Conservation (phyloP, 2,329 filamentous ascomycete species). For the Paraphoma chrysanthemicola region DNA sequence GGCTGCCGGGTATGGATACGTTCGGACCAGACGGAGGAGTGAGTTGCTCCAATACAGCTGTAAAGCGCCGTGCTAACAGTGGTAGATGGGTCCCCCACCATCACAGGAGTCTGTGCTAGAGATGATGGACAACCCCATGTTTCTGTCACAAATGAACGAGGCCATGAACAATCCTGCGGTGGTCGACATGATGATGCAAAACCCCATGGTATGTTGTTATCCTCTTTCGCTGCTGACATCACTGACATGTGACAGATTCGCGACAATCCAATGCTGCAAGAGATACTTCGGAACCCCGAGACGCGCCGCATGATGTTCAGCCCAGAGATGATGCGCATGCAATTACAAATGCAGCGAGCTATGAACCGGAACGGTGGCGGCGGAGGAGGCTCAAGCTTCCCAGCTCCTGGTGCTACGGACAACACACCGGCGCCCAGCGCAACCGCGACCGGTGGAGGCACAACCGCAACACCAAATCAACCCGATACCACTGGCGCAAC, state of each 20-base stretch:
- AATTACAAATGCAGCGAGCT: slow-evolving; percentile 78
- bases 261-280: slow-evolving; percentile 84
- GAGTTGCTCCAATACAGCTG: slow-evolving; percentile 48
- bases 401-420: slow-evolving; percentile 90
- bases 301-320: slow-evolving; percentile 94
- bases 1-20: slow-evolving; percentile 83
- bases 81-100: slow-evolving; percentile 89
- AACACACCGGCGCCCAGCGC: slow-evolving; percentile 66
- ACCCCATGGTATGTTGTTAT: slow-evolving; percentile 58
- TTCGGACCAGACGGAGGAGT: slow-evolving; percentile 96
- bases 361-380: slow-evolving; percentile 60
- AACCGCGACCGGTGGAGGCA: slow-evolving; percentile 36
- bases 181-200: slow-evolving; percentile 76
- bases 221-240: neutral
- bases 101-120: slow-evolving; percentile 80
- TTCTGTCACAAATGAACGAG: slow-evolving; percentile 88
- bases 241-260: slow-evolving; percentile 63
- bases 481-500: slow-evolving; percentile 39
- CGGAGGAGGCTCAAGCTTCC: slow-evolving; percentile 69
- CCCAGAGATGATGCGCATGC: slow-evolving; percentile 81
- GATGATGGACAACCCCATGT: slow-evolving; percentile 88
- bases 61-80: slow-evolving; percentile 23
- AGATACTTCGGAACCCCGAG: slow-evolving; percentile 86
- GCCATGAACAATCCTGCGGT: slow-evolving; percentile 94
- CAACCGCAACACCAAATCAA: slow-evolving; percentile 47